phyloP scores from a whole-genome alignment of 129 eudicot species.

The Centella asiatica region DNA sequence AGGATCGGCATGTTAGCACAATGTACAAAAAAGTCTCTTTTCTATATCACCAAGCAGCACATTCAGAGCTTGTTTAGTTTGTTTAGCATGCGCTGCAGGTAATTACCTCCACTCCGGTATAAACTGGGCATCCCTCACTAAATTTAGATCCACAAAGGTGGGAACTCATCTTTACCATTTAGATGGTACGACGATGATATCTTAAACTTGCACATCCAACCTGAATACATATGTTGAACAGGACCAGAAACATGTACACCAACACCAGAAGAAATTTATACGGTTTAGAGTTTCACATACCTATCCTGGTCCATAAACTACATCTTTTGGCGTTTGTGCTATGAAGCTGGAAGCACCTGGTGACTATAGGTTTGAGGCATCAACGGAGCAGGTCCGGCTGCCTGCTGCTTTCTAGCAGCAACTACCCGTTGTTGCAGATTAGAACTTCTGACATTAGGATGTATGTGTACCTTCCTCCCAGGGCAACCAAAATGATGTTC shows the following conservation, averaged over 20 bases:
- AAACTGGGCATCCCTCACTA: neutral
- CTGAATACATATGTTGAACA: neutral
- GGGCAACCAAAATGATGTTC: constrained; percentile 16
- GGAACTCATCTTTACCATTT: constrained; percentile 67
- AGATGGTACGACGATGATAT: constrained; percentile 31
- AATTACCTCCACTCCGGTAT: no score
- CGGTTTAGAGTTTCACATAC: constrained; percentile 17
- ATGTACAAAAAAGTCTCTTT: constrained; percentile 14
- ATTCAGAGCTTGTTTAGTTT: neutral
- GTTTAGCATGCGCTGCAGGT: constrained; percentile 7
- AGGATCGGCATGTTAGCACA: neutral
- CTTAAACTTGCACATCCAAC: neutral
- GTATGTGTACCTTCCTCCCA: constrained; percentile 12
- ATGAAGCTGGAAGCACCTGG: constrained; percentile 9
- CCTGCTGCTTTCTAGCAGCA: constrained; percentile 10
- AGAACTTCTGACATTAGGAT: constrained; percentile 17
- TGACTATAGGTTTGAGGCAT: constrained; percentile 6
- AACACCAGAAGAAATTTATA: neutral
- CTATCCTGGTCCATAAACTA: constrained; percentile 21
- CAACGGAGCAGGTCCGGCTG: constrained; percentile 9
- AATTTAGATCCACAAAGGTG: constrained; percentile 45
- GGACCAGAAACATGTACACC: neutral
- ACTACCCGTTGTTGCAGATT: constrained; percentile 9
- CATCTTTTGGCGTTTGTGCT: constrained; percentile 15
- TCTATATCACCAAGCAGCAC: neutral